Base-by-base conservation (phyloP, 768 basidiomycete genomes). In the Mrakia frigida region DNA sequence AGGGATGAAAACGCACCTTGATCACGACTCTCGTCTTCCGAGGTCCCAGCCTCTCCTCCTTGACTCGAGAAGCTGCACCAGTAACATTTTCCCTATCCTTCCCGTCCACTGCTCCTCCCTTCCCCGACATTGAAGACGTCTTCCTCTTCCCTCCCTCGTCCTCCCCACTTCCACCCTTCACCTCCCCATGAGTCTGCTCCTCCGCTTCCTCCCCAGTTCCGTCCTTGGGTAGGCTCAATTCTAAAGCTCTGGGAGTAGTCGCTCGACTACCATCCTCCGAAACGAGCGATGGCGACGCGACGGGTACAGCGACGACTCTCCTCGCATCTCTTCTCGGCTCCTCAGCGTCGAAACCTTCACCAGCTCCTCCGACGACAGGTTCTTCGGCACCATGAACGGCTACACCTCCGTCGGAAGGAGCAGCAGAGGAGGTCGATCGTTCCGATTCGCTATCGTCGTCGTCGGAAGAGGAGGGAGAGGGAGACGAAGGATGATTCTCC, bases 1-100 rank as follows among this genome's bases (percentile, higher is more conserved):
- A 39, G 16, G 31, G 25, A 11, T 4, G 79, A 90, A 37, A 60
- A 52, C 50, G 18, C 25, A 77, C 89, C 50, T 84, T 82, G 25
- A 90, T 85, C 46, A 88, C 82, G 28, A 90, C 87, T 41, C 84
- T 85, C 69, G 85, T 84, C 82, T 89, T 90, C 61, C 69, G 25
- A 59, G 78, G 74, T 9, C 65, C 75, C 37, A 41, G 63, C 10
- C 37, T 16, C 60, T 50, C 46, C 60, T 33, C 41, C 25, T 37
- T 46, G 7, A 53, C 25, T 6, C 35, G 4, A 18, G 21, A 13
- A 33, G 67, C n/a, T 25, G 37, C 2, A 0, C 18, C 3, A 41
- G 16, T 1, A 25, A 7, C 41, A 18, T 28, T 41, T 10, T 60
- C 59, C 6, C 59, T n/a, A 14, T 35, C 52, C 46, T 39, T 25